Base-by-base conservation (phyloP, 805 yeast genomes). In the Kuraishia cidri region DNA sequence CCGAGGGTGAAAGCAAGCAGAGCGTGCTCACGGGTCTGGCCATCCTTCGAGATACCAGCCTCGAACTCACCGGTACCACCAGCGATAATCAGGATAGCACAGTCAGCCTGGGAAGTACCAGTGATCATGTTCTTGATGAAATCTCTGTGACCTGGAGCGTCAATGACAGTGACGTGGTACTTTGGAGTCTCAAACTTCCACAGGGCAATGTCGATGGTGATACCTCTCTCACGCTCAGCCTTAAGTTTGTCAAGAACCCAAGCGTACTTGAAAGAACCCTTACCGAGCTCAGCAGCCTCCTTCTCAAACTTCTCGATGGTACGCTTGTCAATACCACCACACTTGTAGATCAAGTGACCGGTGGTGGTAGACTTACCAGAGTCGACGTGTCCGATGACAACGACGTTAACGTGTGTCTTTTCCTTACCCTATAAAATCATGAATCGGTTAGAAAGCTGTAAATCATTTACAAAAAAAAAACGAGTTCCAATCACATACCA, bases 351-450 rank as follows among this genome's bases (percentile, higher is more conserved):
- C 73, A 88, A 83, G 81, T 88, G 97, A 72, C 97, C 97, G 67
- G 97, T 88, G 72, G 97, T 90, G 64, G 97, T 88, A 48, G 97
- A 90, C 76, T 20, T 84, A 83, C 90, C 90, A 60, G 97, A 88
- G 75, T 90, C 97, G 97, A 92, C 97, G 95, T 90, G 97, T 73
- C 97, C 98, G 71, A 90, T 90, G 66, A 92, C 97, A 71, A 92
- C 98, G 75, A 90, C 94, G 95, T 90, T 90, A 77, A 90, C 84
- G 84, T 90, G 97, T 71, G 75, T 61, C 82, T 90, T 88, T 62
- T 79, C 95, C 72, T 86, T 86, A 79, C 95, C 95, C 44, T 45
- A 47, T 30, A 28, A n/a, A n/a, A n/a, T n/a, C n/a, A n/a, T n/a
- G n/a, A n/a, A n/a, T n/a, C n/a, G n/a, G n/a, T n/a, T n/a, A n/a